Evolutionary conservation across 345 rosid species (phyloP), one percentile per base, ranked within the genome.

Genomic region (Lepidium africanum): DNA sequence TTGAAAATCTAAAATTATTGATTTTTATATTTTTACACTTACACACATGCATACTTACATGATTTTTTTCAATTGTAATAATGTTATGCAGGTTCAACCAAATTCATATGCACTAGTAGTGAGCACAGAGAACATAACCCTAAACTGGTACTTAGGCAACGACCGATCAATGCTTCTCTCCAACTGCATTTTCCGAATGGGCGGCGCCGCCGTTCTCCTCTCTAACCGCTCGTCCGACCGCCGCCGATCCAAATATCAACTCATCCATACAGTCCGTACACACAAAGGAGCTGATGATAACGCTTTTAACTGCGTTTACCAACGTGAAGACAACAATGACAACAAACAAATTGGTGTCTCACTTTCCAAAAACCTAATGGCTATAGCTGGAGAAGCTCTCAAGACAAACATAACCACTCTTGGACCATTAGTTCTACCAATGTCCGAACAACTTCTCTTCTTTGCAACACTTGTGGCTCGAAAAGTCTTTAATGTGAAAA

Each of bases 371-470:
- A 86, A 81, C 73, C 68, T 87, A 32, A 85, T 85, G 90, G 76
- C 78, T 0, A 85, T 87, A 0, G 90, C 90, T 0, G 87, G 87
- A 11, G 88, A 82, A 41, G 84, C 87, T 12, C 65, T 85, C 2
- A 87, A 87, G 54, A 81, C 88, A 3, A 87, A 83, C 49, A 81
- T 87, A 62, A 81, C 85, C 1, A 87, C 86, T 4, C 73, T 87
- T 0, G 90, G 93, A 10, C 93, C 85, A 3, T 67, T 83, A n/a
- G 89, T 85, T 13, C 78, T 87, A n/a, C 93, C 93, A 0, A 52
- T 83, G 82, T 83, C 85, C 0, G 85, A 87, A 63, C 90, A 85
- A 48, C 77, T 85, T 52, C 71, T 80, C 3, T 83, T 80, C 67
- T 82, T 82, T 6, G 76, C 68, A 0, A 79, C 83, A 2, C 59